These are phyloP conservation scores for Cercospora berteroae DNA, from an alignment of 2,329 filamentous ascomycete genomes.

Conservation along the genomic window DNA sequence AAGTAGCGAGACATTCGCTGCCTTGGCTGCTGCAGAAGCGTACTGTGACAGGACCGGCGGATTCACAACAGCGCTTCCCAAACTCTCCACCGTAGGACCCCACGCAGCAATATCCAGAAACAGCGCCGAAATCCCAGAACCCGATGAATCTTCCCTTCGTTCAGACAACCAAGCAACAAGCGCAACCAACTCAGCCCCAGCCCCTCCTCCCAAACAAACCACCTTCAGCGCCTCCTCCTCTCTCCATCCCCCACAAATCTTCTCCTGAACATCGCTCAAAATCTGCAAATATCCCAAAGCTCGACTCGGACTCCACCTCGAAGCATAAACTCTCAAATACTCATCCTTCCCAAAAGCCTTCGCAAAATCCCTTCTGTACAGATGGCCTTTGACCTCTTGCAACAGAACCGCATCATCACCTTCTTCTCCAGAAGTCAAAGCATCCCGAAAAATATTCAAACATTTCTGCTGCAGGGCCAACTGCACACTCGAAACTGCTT, in stretches of 20 bases:
- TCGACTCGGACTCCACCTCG: slow-evolving; percentile 85
- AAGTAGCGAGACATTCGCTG: slow-evolving; percentile 43
- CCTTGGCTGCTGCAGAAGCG: slow-evolving; percentile 47
- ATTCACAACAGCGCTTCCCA: slow-evolving; percentile 58
- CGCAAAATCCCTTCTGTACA: slow-evolving; percentile 82
- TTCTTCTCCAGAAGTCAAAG: slow-evolving; percentile 43
- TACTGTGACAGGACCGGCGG: slow-evolving; percentile 49
- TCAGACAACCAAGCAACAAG: slow-evolving; percentile 52
- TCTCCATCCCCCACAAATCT: neutral
- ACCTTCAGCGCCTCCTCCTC: slow-evolving; percentile 38
- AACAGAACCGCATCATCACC: slow-evolving; percentile 49
- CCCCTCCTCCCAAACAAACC: slow-evolving; percentile 63
- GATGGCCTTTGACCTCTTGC: slow-evolving; percentile 79
- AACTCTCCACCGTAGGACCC: slow-evolving; percentile 59
- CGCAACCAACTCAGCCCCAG: slow-evolving; percentile 66
- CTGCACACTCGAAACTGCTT: slow-evolving; percentile 13
- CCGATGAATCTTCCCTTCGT: neutral
- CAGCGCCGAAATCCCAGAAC: slow-evolving; percentile 43
- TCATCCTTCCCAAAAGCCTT: slow-evolving; percentile 71
- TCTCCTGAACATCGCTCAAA: slow-evolving; percentile 43
- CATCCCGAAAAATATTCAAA: slow-evolving; percentile 68
- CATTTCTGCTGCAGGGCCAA: slow-evolving; percentile 62
- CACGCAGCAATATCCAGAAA: slow-evolving; percentile 85
- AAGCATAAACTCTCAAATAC: slow-evolving; percentile 77
- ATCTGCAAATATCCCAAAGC: slow-evolving; percentile 77